A percentile compares a stretch with the other conserved stretches of the same genome.
These are phyloP conservation scores for Candida sp. DNA, from an alignment of 1,139 yeast species.

Conservation along the genomic window DNA sequence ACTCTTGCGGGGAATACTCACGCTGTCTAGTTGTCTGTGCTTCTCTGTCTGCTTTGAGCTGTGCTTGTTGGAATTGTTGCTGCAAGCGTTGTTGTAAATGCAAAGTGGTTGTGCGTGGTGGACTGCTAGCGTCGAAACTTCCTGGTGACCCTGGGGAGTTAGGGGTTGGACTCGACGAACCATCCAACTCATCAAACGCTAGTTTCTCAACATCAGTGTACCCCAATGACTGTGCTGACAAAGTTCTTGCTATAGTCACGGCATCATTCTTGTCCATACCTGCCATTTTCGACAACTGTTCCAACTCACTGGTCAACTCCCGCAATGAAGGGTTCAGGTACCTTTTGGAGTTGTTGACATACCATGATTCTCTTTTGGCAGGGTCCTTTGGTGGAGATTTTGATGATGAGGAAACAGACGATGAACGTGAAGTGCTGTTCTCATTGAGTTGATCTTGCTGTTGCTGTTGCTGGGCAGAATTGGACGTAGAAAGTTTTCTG, in stretches of 20 bases:
- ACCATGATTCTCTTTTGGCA: conserved; percentile 17
- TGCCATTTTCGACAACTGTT: conserved; percentile 67
- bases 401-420: conserved; percentile 16
- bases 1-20: conserved; percentile 1
- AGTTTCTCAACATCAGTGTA: conserved; percentile 55
- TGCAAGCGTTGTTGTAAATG: conserved; percentile 20
- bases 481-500: neutral
- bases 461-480: neutral
- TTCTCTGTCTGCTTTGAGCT: conserved; percentile 12
- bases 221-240: conserved; percentile 64
- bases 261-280: conserved; percentile 80
- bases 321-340: conserved; percentile 61
- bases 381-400: conserved; percentile 15
- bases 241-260: conserved; percentile 72
- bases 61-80: conserved; percentile 17
- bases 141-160: conserved; percentile 7
- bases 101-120: conserved; percentile 14
- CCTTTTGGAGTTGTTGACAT: conserved; percentile 17
- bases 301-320: conserved; percentile 70
- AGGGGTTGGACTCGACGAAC: conserved; percentile 4
- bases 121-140: conserved; percentile 4
- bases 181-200: conserved; percentile 43
- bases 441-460: conserved; percentile 3
- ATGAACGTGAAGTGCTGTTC: conserved; percentile 7
- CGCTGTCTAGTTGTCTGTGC: conserved; percentile 7